Evolutionary conservation across 225 moss, liverwort and hornwort species (phyloP).

Genomic region (Marchantia polymorpha): DNA sequence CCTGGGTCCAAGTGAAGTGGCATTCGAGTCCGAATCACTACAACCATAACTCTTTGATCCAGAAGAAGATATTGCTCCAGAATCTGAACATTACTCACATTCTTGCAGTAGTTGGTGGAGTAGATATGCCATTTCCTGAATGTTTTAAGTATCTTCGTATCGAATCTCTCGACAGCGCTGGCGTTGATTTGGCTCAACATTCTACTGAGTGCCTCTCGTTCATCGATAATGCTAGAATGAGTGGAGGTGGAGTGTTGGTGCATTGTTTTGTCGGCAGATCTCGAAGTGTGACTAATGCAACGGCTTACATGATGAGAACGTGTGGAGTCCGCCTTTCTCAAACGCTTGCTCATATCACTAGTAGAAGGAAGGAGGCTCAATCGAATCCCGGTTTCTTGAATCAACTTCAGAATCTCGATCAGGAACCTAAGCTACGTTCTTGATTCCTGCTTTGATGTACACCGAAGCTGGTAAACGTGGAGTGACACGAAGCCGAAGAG

Average conservation of each 20-base stretch:
- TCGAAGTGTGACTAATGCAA: constrained; percentile 44
- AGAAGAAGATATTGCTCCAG: constrained; percentile 44
- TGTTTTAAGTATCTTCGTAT: constrained; percentile 52
- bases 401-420: constrained; percentile 44
- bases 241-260: constrained; percentile 42
- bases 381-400: constrained; percentile 49
- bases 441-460: too few species aligned
- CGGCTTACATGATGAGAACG: constrained; percentile 50
- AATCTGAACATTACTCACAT: constrained; percentile 47
- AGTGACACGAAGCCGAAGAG: too few species aligned
- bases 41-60: constrained; percentile 6
- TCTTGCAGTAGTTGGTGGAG: constrained; percentile 43
- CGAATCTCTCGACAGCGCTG: constrained; percentile 47
- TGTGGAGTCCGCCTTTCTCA: constrained; percentile 34
- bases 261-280: constrained; percentile 54
- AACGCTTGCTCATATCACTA: constrained; percentile 41
- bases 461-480: too few species aligned
- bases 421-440: too few species aligned
- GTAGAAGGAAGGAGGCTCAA: constrained; percentile 42
- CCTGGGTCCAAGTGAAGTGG: not conserved
- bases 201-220: constrained; percentile 41
- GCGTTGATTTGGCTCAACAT: constrained; percentile 43
- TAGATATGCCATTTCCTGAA: constrained; percentile 46
- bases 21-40: not conserved
- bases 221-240: constrained; percentile 45